A percentile compares a stretch with the other conserved stretches of the same genome.
Conservation (phyloP, 176 grass and related monocot species). For the Triticum dicoccoides region DNA sequence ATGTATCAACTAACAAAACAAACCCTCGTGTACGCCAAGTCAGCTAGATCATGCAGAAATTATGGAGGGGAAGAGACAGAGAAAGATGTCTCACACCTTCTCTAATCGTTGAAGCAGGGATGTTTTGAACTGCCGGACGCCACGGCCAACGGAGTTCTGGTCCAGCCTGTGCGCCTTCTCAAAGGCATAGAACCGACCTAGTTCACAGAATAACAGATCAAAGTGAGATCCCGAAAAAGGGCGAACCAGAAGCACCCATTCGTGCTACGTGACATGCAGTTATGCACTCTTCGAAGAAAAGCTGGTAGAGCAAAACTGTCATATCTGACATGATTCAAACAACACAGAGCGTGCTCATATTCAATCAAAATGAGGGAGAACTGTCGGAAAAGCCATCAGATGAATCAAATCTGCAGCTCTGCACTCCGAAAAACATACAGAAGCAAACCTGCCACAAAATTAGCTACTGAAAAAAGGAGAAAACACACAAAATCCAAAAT, state of each 20-base stretch:
- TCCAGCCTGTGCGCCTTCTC: slow-evolving; percentile 91
- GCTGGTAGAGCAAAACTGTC: neutral
- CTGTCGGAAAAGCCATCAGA: neutral
- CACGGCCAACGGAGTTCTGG: slow-evolving; percentile 80
- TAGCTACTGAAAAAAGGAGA: neutral
- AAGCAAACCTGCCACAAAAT: neutral
- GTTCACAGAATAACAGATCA: slow-evolving; percentile 14
- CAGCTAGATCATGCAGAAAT: slow-evolving; percentile 28
- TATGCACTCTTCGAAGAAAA: neutral
- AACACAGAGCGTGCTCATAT: neutral
- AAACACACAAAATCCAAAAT: neutral
- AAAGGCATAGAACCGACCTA: slow-evolving; percentile 92
- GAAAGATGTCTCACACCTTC: slow-evolving; percentile 46
- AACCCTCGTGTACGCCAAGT: slow-evolving; percentile 10
- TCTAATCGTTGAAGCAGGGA: slow-evolving; percentile 78
- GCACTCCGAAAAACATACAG: neutral
- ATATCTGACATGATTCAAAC: neutral
- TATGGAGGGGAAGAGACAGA: slow-evolving; percentile 10
- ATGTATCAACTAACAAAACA: slow-evolving; percentile 21
- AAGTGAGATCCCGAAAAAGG: neutral
- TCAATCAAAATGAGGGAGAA: neutral
- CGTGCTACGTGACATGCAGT: neutral
- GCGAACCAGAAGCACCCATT: slow-evolving; percentile 8
- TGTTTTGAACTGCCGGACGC: slow-evolving; percentile 96
- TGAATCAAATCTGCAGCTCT: neutral